A percentile compares a stretch with the other conserved stretches of the same genome.
Conservation (phyloP, 352 stramenopile genomes). For the Phytopythium montanum region DNA sequence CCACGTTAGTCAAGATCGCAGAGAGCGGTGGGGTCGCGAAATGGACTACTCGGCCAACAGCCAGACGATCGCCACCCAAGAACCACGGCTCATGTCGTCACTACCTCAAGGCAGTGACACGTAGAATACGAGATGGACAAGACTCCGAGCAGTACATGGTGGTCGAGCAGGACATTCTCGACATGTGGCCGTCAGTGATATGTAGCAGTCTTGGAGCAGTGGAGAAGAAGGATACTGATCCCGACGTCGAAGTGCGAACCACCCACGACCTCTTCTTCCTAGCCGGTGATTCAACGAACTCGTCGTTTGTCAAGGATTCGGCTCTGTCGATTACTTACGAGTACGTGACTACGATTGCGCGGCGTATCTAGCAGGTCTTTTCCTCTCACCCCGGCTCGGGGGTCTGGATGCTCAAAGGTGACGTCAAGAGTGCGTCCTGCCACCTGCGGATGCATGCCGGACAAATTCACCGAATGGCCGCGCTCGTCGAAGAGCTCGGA, state of each 20-base stretch:
- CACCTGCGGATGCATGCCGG: slow-evolving; percentile 4
- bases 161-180: slow-evolving; percentile 1
- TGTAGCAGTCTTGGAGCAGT: slow-evolving; percentile 17
- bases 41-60: neutral
- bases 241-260: slow-evolving; percentile 6
- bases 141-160: slow-evolving; percentile 9
- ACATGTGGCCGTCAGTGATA: slow-evolving; percentile 5
- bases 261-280: slow-evolving; percentile 17
- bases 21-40: neutral
- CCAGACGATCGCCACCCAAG: slow-evolving; percentile 8
- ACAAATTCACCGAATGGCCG: slow-evolving; percentile 14
- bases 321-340: slow-evolving; percentile 6
- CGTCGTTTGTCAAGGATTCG: slow-evolving; percentile 1
- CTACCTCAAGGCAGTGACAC: neutral
- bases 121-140: slow-evolving; percentile 12
- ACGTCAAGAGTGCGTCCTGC: slow-evolving; percentile 16
- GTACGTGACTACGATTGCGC: slow-evolving; percentile 6
- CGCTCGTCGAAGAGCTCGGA: slow-evolving; percentile 6
- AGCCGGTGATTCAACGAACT: slow-evolving; percentile 5
- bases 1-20: neutral
- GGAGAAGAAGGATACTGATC: slow-evolving; percentile 8
- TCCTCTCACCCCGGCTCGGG: neutral
- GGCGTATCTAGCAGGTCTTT: slow-evolving; percentile 10
- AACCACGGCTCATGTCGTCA: slow-evolving; percentile 7
- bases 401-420: slow-evolving; percentile 12